phyloP scores from a whole-genome alignment of 208 protist genomes.

The Tritrichomonas musculus region DNA sequence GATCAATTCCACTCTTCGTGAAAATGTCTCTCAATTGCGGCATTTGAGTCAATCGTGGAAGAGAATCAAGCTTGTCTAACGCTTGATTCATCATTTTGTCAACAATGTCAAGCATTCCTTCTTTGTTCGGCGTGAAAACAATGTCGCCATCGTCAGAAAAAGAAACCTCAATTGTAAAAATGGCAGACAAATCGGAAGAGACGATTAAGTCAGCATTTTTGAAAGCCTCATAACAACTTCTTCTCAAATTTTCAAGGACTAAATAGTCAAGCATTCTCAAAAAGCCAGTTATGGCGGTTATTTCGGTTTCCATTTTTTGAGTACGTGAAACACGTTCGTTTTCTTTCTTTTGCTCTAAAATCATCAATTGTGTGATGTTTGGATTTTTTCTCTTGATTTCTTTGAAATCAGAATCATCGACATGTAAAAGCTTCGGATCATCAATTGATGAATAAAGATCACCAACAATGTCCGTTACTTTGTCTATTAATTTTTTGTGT shows the following conservation, averaged over 20 bases:
- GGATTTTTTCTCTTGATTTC: slow-evolving; percentile 26
- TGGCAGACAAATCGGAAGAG: background rate
- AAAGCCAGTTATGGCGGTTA: background rate
- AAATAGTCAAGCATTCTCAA: background rate
- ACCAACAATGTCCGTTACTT: background rate
- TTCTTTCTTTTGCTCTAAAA: slow-evolving; percentile 2
- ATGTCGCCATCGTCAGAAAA: slow-evolving; percentile 7
- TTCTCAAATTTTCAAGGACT: background rate
- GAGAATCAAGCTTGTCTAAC: background rate
- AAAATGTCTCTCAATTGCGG: background rate
- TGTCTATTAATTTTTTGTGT: background rate
- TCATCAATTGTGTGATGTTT: background rate
- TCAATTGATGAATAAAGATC: background rate
- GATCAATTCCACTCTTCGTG: background rate
- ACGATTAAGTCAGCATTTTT: background rate
- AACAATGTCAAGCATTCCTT: background rate
- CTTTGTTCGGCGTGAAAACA: background rate
- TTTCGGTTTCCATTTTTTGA: background rate
- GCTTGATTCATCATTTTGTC: background rate
- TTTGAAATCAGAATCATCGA: background rate
- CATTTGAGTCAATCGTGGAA: background rate
- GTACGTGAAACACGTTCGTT: background rate
- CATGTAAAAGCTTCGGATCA: background rate
- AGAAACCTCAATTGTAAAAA: slow-evolving; percentile 16
- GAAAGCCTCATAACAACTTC: background rate